Conservation (phyloP, 2,329 filamentous ascomycete genomes). For the Cyanodermella asteris region DNA sequence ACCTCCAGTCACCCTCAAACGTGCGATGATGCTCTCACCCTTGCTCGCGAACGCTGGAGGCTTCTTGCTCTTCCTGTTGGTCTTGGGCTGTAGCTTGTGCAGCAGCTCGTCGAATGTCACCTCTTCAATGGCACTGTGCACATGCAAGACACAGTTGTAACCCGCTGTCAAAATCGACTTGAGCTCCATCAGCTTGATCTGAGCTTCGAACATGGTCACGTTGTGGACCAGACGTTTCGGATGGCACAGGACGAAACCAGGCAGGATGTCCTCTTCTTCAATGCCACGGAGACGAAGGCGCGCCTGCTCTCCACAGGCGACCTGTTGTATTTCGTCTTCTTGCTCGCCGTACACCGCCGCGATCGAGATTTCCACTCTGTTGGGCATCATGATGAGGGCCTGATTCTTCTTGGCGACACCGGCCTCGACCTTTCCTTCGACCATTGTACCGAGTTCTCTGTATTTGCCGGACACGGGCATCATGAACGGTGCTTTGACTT, state of each 20-base stretch:
- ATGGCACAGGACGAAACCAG: conserved; percentile 89
- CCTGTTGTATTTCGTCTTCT: conserved; percentile 68
- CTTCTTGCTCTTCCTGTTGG: conserved; percentile 81
- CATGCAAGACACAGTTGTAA: conserved; percentile 94
- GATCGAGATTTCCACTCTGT: conserved; percentile 59
- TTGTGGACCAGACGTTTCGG: conserved; percentile 84
- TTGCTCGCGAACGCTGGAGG: conserved; percentile 67
- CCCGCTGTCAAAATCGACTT: conserved; percentile 81
- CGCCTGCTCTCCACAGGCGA: conserved; percentile 85
- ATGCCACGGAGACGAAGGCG: conserved; percentile 79
- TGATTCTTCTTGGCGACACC: conserved; percentile 82
- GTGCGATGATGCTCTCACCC: conserved; percentile 70
- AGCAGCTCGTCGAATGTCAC: conserved; percentile 74
- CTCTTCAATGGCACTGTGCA: conserved; percentile 94
- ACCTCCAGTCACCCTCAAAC: conserved; percentile 67
- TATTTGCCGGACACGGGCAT: conserved; percentile 96
- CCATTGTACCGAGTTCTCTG: conserved; percentile 88
- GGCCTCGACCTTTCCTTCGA: conserved; percentile 92
- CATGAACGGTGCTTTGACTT: conserved; percentile 96
- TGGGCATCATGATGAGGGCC: conserved; percentile 85
- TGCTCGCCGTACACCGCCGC: conserved; percentile 83
- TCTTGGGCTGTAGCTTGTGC: conserved; percentile 91
- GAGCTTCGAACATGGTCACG: conserved; percentile 76
- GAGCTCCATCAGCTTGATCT: conserved; percentile 84
- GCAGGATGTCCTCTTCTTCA: conserved; percentile 91